Conservation (phyloP, 176 grass and related monocot species). For the Oryza punctata region DNA sequence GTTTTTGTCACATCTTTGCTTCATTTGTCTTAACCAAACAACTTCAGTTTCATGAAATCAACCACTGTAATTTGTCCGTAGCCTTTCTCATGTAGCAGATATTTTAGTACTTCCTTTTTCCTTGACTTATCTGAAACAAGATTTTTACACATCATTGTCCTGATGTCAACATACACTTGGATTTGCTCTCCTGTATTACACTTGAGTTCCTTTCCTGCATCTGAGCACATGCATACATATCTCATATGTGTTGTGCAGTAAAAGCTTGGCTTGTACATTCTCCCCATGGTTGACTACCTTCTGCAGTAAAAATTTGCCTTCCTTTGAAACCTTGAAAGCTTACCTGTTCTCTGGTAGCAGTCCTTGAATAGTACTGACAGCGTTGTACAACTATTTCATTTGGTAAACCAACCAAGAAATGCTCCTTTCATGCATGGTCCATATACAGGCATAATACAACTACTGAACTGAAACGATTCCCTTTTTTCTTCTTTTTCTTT, state of each 20-base stretch:
- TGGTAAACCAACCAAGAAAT: not conserved
- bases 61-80: not conserved
- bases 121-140: not conserved
- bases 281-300: conserved; percentile 12
- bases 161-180: conserved; percentile 22
- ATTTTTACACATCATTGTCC: conserved; percentile 42
- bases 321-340: not conserved
- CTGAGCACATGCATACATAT: not conserved
- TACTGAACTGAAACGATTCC: conserved; percentile 16
- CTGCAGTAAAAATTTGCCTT: conserved; percentile 17
- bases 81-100: not conserved
- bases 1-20: not conserved
- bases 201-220: not conserved
- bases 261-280: not conserved
- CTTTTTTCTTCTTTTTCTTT: not conserved
- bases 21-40: too few relatives aligned
- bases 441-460: conserved; percentile 26
- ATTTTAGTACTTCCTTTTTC: not conserved
- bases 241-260: not conserved
- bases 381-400: not conserved
- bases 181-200: not conserved
- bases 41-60: not conserved
- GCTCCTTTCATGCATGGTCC: conserved; percentile 26
- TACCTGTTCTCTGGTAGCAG: not conserved
- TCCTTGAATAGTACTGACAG: not conserved